Evolutionary conservation across 495 filamentous ascomycete genomes (phyloP), one percentile per base, ranked within the genome.

Genomic region (Daldinia concentrica): DNA sequence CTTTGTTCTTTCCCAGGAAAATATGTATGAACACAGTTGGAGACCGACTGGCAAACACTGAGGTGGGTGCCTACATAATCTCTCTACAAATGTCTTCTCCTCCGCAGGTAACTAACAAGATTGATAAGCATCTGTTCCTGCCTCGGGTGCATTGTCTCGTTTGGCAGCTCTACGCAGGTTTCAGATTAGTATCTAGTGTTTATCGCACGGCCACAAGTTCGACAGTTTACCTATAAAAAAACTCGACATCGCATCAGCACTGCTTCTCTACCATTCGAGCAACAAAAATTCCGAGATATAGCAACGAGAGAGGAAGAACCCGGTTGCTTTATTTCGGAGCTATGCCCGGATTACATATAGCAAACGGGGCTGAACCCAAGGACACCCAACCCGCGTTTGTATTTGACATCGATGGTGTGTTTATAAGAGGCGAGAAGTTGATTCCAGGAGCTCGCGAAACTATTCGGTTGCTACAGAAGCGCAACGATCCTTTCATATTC

Each of bases 361-460:
- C 15, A 36, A 50, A 17, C 24, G 64, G 64, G 65, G 56, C 37
- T 22, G 9, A 24, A 22, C n/a, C 24, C 9, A 62, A 51, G 34
- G 19, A 55, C 2, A 26, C 17, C 26, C 52, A 29, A 6, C 89
- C 90, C 68, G 92, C 90, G 12, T 95, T 96, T 80, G 92, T 90
- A 9, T 93, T 96, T 74, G 93, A 96, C 77, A 93, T 97, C 74
- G 93, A 97, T 74, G 93, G 93, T 62, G 93, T 96, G 34, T 89
- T 97, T 29, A 80, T 95, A 26, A 91, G 91, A 74, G 86, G 88
- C 68, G 90, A 88, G 4, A 86, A 84, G 32, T 86, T 92, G 5
- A 82, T 94, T 14, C 88, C 91, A 14, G 85, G 86, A 24, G 93
- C 93, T 6, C 82, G 84, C 19, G 82, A 89, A 60, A 84, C 93